Percentiles rank a stretch among this genome's conserved stretches.
These are phyloP conservation scores for Catenaria anguillulae DNA, from an alignment of 371 early-diverging fungal species.

Conservation along the genomic window DNA sequence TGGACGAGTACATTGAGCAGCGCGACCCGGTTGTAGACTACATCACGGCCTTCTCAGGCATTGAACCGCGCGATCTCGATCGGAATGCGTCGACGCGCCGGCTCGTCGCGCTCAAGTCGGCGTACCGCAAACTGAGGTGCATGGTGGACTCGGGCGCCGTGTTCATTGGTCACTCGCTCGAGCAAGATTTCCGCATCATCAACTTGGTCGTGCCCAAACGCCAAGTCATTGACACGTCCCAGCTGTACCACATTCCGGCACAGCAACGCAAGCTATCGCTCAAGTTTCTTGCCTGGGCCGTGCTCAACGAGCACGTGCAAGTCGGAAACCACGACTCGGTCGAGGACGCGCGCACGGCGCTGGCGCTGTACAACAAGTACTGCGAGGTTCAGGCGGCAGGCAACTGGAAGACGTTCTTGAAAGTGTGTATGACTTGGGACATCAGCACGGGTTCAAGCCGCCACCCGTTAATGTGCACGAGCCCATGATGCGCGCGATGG, in stretches of 20 bases:
- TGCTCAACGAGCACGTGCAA: conserved; percentile 74
- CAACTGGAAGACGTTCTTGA: conserved; percentile 50
- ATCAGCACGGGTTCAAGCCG: conserved; percentile 28
- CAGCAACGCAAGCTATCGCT: conserved; percentile 62
- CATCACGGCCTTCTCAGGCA: conserved; percentile 81
- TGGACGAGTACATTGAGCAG: conserved; percentile 84
- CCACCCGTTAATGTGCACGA: conserved; percentile 10
- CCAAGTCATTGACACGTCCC: conserved; percentile 83
- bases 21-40: conserved; percentile 75
- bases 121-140: conserved; percentile 71
- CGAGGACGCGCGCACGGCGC: conserved; percentile 77
- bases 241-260: conserved; percentile 65
- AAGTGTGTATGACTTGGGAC: conserved; percentile 71
- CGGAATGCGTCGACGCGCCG: conserved; percentile 47
- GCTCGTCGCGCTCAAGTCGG: conserved; percentile 70
- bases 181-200: conserved; percentile 83
- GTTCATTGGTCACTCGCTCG: conserved; percentile 86
- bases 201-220: conserved; percentile 73
- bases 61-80: conserved; percentile 72
- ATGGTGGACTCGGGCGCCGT: conserved; percentile 75
- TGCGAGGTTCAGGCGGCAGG: conserved; percentile 43
- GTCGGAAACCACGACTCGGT: conserved; percentile 77
- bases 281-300: conserved; percentile 79
- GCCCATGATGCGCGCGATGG: background rate
- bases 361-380: conserved; percentile 59